Evolutionary conservation across 257 asterid species (phyloP), one percentile per base, ranked within the genome.

Genomic region (Jacaranda mimosifolia): DNA sequence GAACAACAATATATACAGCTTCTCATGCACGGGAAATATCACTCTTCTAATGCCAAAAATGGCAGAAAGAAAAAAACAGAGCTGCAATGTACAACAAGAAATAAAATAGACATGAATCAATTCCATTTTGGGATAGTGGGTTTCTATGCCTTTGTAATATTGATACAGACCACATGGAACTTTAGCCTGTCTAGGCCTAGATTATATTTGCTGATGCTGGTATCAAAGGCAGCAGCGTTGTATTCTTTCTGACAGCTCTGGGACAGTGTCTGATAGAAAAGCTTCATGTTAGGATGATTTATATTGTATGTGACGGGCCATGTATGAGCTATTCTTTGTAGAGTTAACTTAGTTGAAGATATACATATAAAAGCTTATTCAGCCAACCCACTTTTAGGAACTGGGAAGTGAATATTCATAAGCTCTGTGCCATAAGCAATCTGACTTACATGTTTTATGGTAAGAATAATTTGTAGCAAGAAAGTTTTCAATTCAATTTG

Each of bases 11-110:
- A 17, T 65, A 5, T 82, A 64, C 64, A 40, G 36, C 78, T 83
- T 78, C 6, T 78, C 68, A 19, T 75, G 85, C 79, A 72, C 80
- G 77, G 86, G 86, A 85, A 82, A 83, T 64, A 70, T 84, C 73
- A 65, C 80, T 45, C 72, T 70, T 46, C 51, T 63, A 46, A 63
- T 76, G 81, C 84, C 86, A 3, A 85, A 82, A 82, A 63, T 51
- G 53, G 64, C 60, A 21, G 85, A 80, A 59, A 73, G 79, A 4
- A 63, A 77, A 66, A 85, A 72, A 35, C 63, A 38, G 19, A 46
- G 52, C 63, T 46, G 66, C 81, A 51, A 70, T 26, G 72, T 19
- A 17, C 83, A 76, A 11, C 80, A 77, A 71, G 80, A 75, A 74
- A 78, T 48, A 63, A 42, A 56, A 35, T 77, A 74, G 67, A 57